Conservation (phyloP, 345 rosid genomes). For the Luvunga scandens region DNA sequence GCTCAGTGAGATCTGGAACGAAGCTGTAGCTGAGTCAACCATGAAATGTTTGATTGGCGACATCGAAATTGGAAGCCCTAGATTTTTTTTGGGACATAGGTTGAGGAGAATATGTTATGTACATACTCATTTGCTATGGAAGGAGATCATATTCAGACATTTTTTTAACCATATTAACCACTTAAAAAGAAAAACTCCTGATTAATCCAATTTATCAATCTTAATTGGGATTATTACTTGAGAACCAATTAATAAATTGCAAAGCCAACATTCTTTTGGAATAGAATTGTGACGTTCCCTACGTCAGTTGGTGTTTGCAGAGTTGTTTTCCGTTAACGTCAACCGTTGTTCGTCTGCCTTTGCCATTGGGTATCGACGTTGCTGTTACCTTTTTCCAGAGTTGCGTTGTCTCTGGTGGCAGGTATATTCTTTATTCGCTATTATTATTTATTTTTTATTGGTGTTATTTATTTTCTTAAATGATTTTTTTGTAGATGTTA, state of each 20-base stretch:
- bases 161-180: not conserved
- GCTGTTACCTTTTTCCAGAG: not conserved
- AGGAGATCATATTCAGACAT: constrained; percentile 34
- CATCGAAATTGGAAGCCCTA: constrained; percentile 6
- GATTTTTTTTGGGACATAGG: constrained; percentile 29
- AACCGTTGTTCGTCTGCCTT: not conserved
- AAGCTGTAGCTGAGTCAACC: constrained; percentile 16
- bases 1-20: not conserved
- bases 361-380: not conserved
- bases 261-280: not conserved
- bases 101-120: constrained; percentile 36
- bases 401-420: not conserved
- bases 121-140: constrained; percentile 49
- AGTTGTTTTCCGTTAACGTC: constrained; percentile 18
- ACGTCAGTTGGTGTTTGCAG: constrained; percentile 24
- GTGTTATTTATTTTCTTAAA: not conserved
- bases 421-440: not conserved
- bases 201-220: not conserved
- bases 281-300: not conserved
- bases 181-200: not conserved
- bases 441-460: not conserved
- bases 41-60: constrained; percentile 26
- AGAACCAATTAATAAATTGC: not conserved
- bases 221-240: not conserved
- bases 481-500: not conserved